Percentiles rank a stretch among this genome's conserved stretches.
These are phyloP conservation scores for Epithemia pelagica DNA, from an alignment of 108 stramenopile genomes.

Conservation along the genomic window DNA sequence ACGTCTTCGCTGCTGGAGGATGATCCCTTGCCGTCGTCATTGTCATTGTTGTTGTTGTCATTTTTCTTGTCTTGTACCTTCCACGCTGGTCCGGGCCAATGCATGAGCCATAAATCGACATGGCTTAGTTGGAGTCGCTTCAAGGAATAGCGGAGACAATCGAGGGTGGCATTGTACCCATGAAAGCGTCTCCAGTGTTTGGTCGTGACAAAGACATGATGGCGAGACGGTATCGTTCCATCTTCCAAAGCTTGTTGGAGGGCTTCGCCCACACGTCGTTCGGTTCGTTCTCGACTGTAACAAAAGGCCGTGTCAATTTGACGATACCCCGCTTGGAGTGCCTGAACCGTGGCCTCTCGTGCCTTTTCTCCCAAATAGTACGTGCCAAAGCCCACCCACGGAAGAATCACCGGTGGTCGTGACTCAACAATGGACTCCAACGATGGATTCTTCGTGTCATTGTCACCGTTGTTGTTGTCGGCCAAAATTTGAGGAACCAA, in stretches of 20 bases:
- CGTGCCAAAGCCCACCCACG: constrained; percentile 68
- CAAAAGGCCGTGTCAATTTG: constrained; percentile 74
- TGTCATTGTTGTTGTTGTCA: no score
- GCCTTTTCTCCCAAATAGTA: constrained; percentile 56
- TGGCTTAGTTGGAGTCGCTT: constrained; percentile 47
- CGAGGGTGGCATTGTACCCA: constrained; percentile 48
- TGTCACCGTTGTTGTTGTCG: no score
- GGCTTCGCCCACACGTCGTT: constrained; percentile 50
- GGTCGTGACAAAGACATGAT: constrained; percentile 56
- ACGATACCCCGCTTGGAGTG: constrained; percentile 49
- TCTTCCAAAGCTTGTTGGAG: constrained; percentile 41
- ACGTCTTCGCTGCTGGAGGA: no score
- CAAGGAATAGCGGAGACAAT: constrained; percentile 58
- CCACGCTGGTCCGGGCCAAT: constrained; percentile 70
- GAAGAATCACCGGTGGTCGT: constrained; percentile 28
- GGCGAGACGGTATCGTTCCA: constrained; percentile 21
- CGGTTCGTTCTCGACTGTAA: constrained; percentile 68
- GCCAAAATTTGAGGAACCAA: neutral
- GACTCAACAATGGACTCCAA: neutral
- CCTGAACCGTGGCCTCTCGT: constrained; percentile 30
- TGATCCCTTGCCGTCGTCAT: constrained; percentile 20
- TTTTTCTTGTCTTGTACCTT: constrained; percentile 33
- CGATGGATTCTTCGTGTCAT: no score
- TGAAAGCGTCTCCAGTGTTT: constrained; percentile 82
- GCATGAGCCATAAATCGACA: constrained; percentile 63